Percentiles rank a stretch among this genome's conserved stretches.
These are phyloP conservation scores for Fraxinus greggii DNA, from an alignment of 305 asterid species.

Conservation along the genomic window DNA sequence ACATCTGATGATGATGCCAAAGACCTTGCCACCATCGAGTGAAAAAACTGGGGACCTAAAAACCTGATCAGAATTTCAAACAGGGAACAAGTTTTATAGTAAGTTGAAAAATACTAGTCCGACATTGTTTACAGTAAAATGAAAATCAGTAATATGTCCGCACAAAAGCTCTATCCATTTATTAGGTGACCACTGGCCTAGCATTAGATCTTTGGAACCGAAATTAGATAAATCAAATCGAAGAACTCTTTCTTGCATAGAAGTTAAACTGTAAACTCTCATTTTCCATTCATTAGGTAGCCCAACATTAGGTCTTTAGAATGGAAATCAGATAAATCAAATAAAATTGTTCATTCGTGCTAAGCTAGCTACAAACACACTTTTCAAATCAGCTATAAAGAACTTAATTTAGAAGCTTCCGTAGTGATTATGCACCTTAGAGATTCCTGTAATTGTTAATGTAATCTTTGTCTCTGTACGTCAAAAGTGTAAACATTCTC, in stretches of 20 bases:
- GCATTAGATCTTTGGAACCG: neutral
- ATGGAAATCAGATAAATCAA: neutral
- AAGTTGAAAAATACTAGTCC: slow-evolving; percentile 13
- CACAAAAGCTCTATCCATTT: neutral
- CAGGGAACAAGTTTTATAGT: slow-evolving; percentile 4
- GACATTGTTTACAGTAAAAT: neutral
- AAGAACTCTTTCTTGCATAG: neutral
- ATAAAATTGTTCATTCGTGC: neutral
- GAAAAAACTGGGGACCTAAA: slow-evolving; percentile 71
- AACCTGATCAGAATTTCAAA: slow-evolving; percentile 46
- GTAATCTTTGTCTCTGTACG: neutral
- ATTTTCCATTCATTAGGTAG: neutral
- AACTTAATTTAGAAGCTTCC: neutral
- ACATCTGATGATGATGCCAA: slow-evolving; percentile 66
- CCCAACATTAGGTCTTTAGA: neutral
- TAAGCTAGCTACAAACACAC: neutral
- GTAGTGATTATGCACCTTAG: neutral
- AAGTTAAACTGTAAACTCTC: neutral
- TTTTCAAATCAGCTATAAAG: neutral
- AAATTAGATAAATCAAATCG: neutral
- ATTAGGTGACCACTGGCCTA: neutral
- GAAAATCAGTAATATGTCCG: neutral
- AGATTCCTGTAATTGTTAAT: neutral
- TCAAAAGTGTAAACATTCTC: neutral
- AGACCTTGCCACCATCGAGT: slow-evolving; percentile 88